These are phyloP conservation scores for Hypoxylon sp. DNA, from an alignment of 2,329 filamentous ascomycete species.

Conservation along the genomic window DNA sequence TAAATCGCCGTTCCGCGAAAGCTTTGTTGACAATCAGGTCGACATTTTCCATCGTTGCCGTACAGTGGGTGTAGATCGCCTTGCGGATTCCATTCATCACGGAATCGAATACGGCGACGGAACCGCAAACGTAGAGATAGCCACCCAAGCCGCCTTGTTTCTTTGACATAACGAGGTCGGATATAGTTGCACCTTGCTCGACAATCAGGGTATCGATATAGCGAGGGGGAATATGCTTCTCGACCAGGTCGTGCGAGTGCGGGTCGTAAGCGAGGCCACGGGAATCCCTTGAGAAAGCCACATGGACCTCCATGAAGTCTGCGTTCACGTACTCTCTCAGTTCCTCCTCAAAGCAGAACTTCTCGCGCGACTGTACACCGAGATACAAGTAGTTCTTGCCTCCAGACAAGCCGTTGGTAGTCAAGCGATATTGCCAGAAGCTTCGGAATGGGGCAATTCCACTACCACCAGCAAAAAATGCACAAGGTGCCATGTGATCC, in stretches of 20 bases:
- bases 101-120: constrained; percentile 65
- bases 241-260: constrained; percentile 60
- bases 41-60: constrained; percentile 66
- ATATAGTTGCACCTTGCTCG: constrained; percentile 66
- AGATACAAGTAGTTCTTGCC: constrained; percentile 61
- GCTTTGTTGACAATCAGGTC: constrained; percentile 67
- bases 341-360: constrained; percentile 66
- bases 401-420: constrained; percentile 42
- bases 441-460: constrained; percentile 69
- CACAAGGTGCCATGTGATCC: constrained; percentile 65
- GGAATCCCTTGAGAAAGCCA: constrained; percentile 67
- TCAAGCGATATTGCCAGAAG: constrained; percentile 65
- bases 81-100: constrained; percentile 70
- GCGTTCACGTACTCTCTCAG: constrained; percentile 62
- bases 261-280: constrained; percentile 64
- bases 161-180: constrained; percentile 70
- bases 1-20: constrained; percentile 69
- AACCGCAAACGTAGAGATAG: constrained; percentile 66
- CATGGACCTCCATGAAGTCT: constrained; percentile 67
- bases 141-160: constrained; percentile 67
- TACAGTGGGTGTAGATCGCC: constrained; percentile 68
- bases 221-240: constrained; percentile 64
- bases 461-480: constrained; percentile 68
- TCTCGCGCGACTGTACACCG: constrained; percentile 67
- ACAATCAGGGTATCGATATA: constrained; percentile 68